phyloP scores from a whole-genome alignment of 345 rosid species.

The Gossypium bickii region DNA sequence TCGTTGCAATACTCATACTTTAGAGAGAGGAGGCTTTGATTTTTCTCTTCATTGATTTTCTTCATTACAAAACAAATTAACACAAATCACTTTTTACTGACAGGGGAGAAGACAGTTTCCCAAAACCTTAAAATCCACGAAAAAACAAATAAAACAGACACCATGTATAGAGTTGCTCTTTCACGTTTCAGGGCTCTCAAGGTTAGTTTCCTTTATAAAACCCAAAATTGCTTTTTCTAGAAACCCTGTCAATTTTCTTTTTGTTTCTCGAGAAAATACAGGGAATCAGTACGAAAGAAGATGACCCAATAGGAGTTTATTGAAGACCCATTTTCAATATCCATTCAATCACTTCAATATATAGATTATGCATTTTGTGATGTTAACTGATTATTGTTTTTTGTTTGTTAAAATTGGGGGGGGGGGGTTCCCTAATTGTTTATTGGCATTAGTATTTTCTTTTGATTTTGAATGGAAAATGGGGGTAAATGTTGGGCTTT shows the following conservation, averaged over 20 bases:
- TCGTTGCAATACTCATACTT: background rate
- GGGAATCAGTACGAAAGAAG: background rate
- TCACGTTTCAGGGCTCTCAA: slow-evolving; percentile 50
- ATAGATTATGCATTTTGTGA: background rate
- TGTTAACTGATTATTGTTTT: background rate
- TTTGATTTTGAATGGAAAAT: background rate
- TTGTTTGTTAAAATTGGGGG: background rate
- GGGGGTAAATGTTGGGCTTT: background rate
- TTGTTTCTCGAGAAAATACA: slow-evolving; percentile 4
- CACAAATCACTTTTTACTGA: background rate
- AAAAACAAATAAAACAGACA: background rate
- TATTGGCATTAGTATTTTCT: background rate
- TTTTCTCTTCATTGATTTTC: background rate
- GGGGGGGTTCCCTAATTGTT: background rate
- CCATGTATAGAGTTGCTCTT: slow-evolving; percentile 54
- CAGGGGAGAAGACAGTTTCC: background rate
- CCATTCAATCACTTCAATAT: background rate
- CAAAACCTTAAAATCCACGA: background rate
- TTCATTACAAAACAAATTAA: background rate
- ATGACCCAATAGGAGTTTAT: background rate
- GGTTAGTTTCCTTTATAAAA: slow-evolving; percentile 26
- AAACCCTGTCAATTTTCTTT: background rate
- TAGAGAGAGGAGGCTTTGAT: background rate
- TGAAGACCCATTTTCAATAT: background rate
- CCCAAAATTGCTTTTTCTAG: background rate